phyloP scores from a whole-genome alignment of 2,329 filamentous ascomycete genomes.

The Colletotrichum coccodes region DNA sequence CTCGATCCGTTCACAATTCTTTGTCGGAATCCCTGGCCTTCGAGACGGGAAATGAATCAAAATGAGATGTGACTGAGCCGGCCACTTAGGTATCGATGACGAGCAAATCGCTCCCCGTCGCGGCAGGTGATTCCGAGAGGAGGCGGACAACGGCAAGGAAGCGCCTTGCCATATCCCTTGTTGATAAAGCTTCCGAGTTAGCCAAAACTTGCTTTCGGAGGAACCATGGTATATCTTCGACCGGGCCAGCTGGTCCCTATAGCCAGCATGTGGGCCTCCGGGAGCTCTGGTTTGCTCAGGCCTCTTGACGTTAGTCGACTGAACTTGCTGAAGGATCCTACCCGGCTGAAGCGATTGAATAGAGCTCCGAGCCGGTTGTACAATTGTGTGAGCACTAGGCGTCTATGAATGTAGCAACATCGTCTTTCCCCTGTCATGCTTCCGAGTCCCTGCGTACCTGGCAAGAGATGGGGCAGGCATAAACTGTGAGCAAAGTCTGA shows the following conservation, averaged over 20 bases:
- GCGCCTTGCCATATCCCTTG: background rate
- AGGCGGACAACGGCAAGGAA: background rate
- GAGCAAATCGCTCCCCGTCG: background rate
- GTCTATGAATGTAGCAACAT: background rate
- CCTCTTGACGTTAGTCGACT: background rate
- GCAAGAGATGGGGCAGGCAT: slow-evolving; percentile 13
- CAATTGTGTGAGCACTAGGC: slow-evolving; percentile 1
- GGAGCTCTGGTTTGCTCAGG: slow-evolving; percentile 4
- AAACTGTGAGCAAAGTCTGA: background rate
- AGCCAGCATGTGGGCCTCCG: background rate
- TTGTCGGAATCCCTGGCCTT: background rate
- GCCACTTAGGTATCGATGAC: background rate
- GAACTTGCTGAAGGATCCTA: slow-evolving; percentile 10
- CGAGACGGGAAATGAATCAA: background rate
- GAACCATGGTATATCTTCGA: background rate
- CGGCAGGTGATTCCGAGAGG: background rate
- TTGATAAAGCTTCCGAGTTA: background rate
- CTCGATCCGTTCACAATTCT: background rate
- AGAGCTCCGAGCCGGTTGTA: background rate
- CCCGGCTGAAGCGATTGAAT: background rate
- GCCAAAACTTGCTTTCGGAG: background rate
- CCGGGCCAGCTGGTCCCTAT: background rate
- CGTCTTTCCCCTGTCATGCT: slow-evolving; percentile 9
- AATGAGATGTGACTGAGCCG: background rate
- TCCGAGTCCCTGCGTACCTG: slow-evolving; percentile 15